Evolutionary conservation across 192 early-diverging fungal genomes (phyloP).

Genomic region (Bifiguratus adelaidae): DNA sequence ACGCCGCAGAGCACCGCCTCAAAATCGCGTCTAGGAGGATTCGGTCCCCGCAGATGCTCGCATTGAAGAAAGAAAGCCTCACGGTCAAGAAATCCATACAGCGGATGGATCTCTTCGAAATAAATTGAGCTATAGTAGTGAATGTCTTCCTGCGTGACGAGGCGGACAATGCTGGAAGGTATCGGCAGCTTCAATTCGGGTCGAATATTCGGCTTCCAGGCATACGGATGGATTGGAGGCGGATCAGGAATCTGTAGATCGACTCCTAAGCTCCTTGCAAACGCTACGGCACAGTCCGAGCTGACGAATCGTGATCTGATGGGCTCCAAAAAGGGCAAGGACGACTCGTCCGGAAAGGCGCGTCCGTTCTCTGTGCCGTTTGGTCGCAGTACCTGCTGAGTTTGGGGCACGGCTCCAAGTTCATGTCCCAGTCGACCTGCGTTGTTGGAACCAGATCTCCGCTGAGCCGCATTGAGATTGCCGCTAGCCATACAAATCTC

Average conservation of each 20-base stretch:
- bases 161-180: conserved; percentile 1
- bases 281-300: conserved; percentile 1
- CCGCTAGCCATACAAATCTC: too few relatives aligned
- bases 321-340: conserved; percentile 1
- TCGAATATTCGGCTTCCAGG: conserved; percentile 1
- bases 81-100: conserved; percentile 1
- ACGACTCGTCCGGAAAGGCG: not conserved
- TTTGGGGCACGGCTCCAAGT: not conserved
- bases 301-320: conserved; percentile 1
- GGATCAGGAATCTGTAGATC: conserved; percentile 1
- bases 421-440: not conserved
- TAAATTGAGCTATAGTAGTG: conserved; percentile 1
- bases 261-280: conserved; percentile 1
- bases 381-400: too few relatives aligned
- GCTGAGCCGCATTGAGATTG: not conserved
- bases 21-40: conserved; percentile 1
- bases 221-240: conserved; percentile 1
- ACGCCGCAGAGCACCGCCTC: conserved; percentile 4
- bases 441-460: conserved; percentile 1
- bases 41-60: conserved; percentile 1
- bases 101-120: conserved; percentile 3
- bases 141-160: conserved; percentile 1
- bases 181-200: not conserved
- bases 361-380: too few relatives aligned
- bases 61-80: conserved; percentile 1